Evolutionary conservation across 768 basidiomycete species (phyloP), one percentile per base, ranked within the genome.

Genomic region (Lactarius evosmus): DNA sequence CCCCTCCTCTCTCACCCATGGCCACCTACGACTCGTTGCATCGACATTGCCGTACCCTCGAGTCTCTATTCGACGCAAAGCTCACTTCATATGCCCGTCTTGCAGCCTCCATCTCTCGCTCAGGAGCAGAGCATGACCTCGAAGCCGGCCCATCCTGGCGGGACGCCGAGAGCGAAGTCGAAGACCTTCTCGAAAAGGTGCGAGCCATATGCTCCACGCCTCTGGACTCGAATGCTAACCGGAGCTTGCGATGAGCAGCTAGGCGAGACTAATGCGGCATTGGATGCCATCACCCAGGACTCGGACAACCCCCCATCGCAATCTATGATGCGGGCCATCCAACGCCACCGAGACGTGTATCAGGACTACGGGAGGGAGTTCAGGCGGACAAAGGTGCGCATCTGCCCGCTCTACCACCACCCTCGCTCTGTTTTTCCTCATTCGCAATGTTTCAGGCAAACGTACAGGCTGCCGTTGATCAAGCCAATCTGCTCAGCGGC

Each of bases 11-110:
- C 51, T 52, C 51, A 52, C 19, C 8, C 51, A 93, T 91, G 89
- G 80, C 87, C 62, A 85, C 79, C 69, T 95, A 95, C 78, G 96
- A 98, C 69, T 84, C 88, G 60, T 81, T 98, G 34, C 91, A 97
- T 70, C 80, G 94, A 59, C 94, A 96, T 75, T 93, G 93, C 76
- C 82, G 95, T 70, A 95, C 95, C 5, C 85, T 98, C 30, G 96
- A 98, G 73, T 93, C 93, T 52, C 82, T 93, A 27, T 90, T 98
- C 67, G 93, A 97, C 72, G 78, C 89, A 34, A 96, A 97, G 74
- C 81, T 99, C 33, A 93, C 93, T 0, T 81, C 92, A 11, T 98
- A 98, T 75, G 85, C 93, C 22, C 91, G 93, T 69, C 79, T 97
- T 46, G 93, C 91, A 8, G 83, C 89, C 4, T 80, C 79, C 33